Base-by-base conservation (phyloP, 2,329 filamentous ascomycete species). In the Trichoderma atrobrunneum region DNA sequence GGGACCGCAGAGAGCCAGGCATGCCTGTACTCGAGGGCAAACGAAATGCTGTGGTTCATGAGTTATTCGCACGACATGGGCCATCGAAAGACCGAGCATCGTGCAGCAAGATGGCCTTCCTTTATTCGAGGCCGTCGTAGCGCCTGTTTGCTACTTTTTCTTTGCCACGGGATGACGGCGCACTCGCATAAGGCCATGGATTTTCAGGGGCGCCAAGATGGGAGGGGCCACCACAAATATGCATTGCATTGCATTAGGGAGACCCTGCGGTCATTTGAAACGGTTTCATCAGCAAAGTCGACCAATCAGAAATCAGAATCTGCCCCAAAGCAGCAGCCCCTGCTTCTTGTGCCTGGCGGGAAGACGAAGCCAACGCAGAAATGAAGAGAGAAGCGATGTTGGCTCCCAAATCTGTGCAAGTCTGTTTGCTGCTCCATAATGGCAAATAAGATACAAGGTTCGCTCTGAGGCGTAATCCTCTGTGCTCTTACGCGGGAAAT, bases 191-290 rank as follows among this genome's bases (percentile, higher is more conserved):
- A 56, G 61, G 70, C 32, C 63, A 36, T 56, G 54, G 21, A 43
- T 62, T 43, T 67, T 72, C 70, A 72, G 70, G 70, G 70, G 64
- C 57, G 54, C 39, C 36, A 68, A 59, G 56, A 72, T 62, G 34
- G 63, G 63, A 57, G 43, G 43, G 63, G 70, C 61, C 30, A 21
- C 43, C n/a, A 26, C 48, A 54, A 54, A 21, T 54, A 24, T 24
- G 48, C 48, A 54, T 54, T 43, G 70, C 54, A 60, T 72, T 72
- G 63, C 70, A 72, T 67, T 66, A 67, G 70, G 56, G 56, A 72
- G 57, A 48, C 70, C 70, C 70, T 72, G 70, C 28, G 61, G 60
- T 48, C 54, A 63, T 66, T 72, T 72, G 70, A 72, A 72, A 72
- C 70, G 57, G 70, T 68, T 67, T 72, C 63, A 72, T 36, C 43